Evolutionary conservation across 1,284 basidiomycete species (phyloP), one percentile per base, ranked within the genome.

Genomic region (Ustilago shanxiensis): DNA sequence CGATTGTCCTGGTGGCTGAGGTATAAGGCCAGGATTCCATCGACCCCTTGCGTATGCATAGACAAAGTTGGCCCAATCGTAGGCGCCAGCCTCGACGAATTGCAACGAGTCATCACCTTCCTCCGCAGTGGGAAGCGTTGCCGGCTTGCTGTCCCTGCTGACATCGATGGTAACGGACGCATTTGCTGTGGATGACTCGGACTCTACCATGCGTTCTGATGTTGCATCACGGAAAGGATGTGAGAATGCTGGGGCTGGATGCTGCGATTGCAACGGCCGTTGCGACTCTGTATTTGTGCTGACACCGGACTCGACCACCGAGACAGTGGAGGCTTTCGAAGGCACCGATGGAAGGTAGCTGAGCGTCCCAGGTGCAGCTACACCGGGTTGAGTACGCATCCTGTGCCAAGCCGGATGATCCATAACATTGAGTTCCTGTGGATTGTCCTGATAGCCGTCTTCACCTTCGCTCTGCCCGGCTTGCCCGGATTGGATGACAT

Each of bases 1-100:
- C 11, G 76, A 78, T 31, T 71, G 72, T 9, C 80, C 76, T 16
- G 82, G 82, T 5, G 82, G 82, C 44, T 82, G 73, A 11, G 82
- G 82, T 11, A 75, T 66, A n/a, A 74, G 60, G 14, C 68, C 61
- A 0, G 82, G 82, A 54, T 83, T 77, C 82, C 82, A 83, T 20
- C 75, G 67, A 9, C 82, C 82, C 26, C 81, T 69, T 13, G 79
- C 74, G 31, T 84, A 84, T 3, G 82, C 82, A 51, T 75, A 81
- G 20, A 83, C 73, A 39, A 84, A 84, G 51, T 81, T 84, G 49
- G 82, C 81, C 82, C 82, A 84, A 60, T 84, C 82, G 53, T 83
- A 81, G 13, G 67, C 56, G 3, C 76, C 76, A 22, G 72, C 39
- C n/a, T 76, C 73, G 50, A 67, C 50, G n/a, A 33, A 16, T 28